Base-by-base conservation (phyloP, 1,139 yeast species). In the Geotrichum siamense region DNA sequence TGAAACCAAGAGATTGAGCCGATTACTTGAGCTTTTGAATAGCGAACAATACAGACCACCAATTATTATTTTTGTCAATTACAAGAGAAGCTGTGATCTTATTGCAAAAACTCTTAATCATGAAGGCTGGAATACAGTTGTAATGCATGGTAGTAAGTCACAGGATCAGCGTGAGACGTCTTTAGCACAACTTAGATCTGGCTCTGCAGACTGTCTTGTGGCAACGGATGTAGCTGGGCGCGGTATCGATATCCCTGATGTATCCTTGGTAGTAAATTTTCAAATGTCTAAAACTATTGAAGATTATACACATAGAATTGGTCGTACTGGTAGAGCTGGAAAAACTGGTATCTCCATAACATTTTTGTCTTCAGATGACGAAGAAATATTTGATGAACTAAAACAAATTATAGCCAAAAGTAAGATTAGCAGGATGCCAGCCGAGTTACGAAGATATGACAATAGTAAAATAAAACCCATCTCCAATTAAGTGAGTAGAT, bases 141-240 rank as follows among this genome's bases (percentile, higher is more conserved):
- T 78, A 0, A 73, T 91, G 54, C 96, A 91, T 61, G 97, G 97
- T 13, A 81, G 91, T 1, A 83, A 83, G 57, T 72, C 82, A 0
- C 98, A 91, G 63, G 85, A 77, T n/a, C 79, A 80, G 55, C 75
- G 98, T 62, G 97, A 91, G 58, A 63, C 65, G n/a, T 82, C 95
- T 0, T 70, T 91, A 37, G 68, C 69, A 16, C 75, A 78, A 32
- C 75, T 91, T 59, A 73, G 79, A 44, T 59, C 69, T 10, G 84
- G 86, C 23, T 67, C 69, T 23, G 76, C 78, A 1, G 78, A 77
- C 44, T 69, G 85, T 9, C 67, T 91, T 40, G 81, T 91, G 26
- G 96, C 96, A 9, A 91, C 98, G 0, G 96, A 91, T 58, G 89
- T 91, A 43, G 97, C 97, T 1, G 95, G 96, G 3, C 78, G 98